A percentile compares a stretch with the other conserved stretches of the same genome.
Conservation (phyloP, 2,329 filamentous ascomycete genomes). For the Sarocladium oryzae region DNA sequence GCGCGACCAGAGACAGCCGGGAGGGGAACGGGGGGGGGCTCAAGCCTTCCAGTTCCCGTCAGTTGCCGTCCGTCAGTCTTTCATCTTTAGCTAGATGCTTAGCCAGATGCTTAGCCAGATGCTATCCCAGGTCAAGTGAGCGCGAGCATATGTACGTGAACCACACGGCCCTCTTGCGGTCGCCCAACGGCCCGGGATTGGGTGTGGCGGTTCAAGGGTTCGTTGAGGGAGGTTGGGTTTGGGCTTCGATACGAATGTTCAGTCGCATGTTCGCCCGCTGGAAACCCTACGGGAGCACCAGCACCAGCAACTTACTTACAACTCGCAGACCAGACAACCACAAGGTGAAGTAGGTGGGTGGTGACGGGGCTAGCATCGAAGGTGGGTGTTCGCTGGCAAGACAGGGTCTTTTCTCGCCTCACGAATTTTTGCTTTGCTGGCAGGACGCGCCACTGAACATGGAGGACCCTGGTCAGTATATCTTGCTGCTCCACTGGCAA, state of each 20-base stretch:
- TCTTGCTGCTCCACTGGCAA: neutral
- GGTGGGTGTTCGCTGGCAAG: constrained; percentile 7
- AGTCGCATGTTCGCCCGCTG: neutral
- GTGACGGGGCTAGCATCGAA: neutral
- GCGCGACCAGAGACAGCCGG: too few species aligned
- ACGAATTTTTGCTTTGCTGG: constrained; percentile 7
- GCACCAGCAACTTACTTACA: neutral
- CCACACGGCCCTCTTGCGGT: constrained; percentile 9
- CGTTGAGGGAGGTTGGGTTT: constrained; percentile 4
- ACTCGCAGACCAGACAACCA: too few species aligned
- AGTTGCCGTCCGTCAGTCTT: neutral
- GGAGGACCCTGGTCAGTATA: constrained; percentile 7
- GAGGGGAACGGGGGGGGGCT: too few species aligned
- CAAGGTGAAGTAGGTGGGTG: neutral
- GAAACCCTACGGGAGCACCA: too few species aligned
- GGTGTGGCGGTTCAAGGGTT: neutral
- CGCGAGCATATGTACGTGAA: constrained; percentile 21
- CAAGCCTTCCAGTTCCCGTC: too few species aligned
- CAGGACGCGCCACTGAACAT: neutral
- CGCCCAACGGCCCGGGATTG: neutral
- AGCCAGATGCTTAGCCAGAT: too few species aligned
- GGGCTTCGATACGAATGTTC: constrained; percentile 6
- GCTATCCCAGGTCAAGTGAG: constrained; percentile 21
- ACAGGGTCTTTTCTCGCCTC: constrained; percentile 4
- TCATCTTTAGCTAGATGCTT: too few species aligned